Evolutionary conservation across 2,329 filamentous ascomycete genomes (phyloP), one percentile per base, ranked within the genome.

Genomic region (Cytospora leucostoma): DNA sequence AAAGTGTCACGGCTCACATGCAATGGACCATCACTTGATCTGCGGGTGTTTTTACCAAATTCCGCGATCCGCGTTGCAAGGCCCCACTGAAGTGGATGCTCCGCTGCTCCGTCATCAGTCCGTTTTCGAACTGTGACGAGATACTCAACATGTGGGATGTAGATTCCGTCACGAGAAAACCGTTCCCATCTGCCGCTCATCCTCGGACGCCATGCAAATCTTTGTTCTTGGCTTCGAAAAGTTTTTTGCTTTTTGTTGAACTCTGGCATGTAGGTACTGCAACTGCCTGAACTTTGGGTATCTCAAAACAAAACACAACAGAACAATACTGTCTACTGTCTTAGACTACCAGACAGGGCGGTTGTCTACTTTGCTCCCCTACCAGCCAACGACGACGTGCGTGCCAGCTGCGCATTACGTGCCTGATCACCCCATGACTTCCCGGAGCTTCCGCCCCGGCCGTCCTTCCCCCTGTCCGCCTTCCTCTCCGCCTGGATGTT

Each of bases 401-500:
- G 78, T 19, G 83, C 80, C 75, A 87, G 74, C 70, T 86, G 82
- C 55, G 82, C 80, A 72, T 87, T 86, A 68, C 79, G 78, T 19
- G 80, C 81, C 70, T 82, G 79, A 72, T 88, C 85, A 55, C 59
- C 64, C 84, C 85, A 85, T 40, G 82, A 80, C 64, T 84, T 79
- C n/a, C 83, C 81, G 51, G 79, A 80, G 49, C 74, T 75, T 27
- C 81, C 83, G 35, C 79, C 74, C 65, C 79, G 78, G 17, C 78
- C 79, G 38, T 86, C 87, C 66, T 83, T 81, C 13, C 21, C 59
- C 37, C 59, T 60, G 67, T 84, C 82, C 12, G 83, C 83, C 68
- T 79, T 85, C 73, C 85, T 86, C 71, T 86, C 85, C 65, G 88
- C 85, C 72, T 86, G 82, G 47, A 96, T 80, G 47, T 89, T 89